phyloP scores from a whole-genome alignment of 345 rosid species.

The Hibiscus mutabilis region DNA sequence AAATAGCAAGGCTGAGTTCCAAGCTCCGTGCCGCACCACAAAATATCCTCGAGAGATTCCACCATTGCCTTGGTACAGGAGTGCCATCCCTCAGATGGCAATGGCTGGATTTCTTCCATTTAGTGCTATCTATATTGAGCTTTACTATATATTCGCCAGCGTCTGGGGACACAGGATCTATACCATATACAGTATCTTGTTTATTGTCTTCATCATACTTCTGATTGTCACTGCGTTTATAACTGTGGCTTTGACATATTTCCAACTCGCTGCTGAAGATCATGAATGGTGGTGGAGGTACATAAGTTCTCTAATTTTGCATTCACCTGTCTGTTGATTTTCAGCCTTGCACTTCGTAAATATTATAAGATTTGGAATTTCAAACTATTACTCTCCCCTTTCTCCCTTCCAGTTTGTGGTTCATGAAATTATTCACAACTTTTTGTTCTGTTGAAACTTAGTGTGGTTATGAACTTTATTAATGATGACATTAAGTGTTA shows the following conservation, averaged over 20 bases:
- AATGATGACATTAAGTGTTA: neutral
- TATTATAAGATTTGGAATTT: neutral
- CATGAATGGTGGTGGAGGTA: constrained; percentile 97
- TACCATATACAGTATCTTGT: constrained; percentile 76
- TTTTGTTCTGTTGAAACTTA: neutral
- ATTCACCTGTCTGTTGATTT: neutral
- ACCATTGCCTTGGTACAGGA: constrained; percentile 73
- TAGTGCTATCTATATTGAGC: constrained; percentile 82
- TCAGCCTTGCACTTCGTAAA: neutral
- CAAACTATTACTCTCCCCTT: neutral
- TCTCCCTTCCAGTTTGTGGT: no score
- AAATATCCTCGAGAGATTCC: constrained; percentile 85
- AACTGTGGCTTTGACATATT: constrained; percentile 84
- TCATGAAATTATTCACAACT: no score
- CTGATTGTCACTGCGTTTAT: constrained; percentile 84
- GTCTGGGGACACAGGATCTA: constrained; percentile 88
- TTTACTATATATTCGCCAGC: constrained; percentile 78
- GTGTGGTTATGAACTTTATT: neutral
- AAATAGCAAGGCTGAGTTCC: constrained; percentile 87
- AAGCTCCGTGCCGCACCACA: constrained; percentile 87
- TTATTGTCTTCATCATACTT: constrained; percentile 74
- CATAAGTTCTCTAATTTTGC: neutral
- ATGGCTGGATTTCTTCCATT: constrained; percentile 82
- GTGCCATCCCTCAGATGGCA: constrained; percentile 82
- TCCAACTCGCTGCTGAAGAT: constrained; percentile 93